Evolutionary conservation across 1,139 yeast species (phyloP), one percentile per base, ranked within the genome.

Genomic region (Yamadazyma diddensiae): DNA sequence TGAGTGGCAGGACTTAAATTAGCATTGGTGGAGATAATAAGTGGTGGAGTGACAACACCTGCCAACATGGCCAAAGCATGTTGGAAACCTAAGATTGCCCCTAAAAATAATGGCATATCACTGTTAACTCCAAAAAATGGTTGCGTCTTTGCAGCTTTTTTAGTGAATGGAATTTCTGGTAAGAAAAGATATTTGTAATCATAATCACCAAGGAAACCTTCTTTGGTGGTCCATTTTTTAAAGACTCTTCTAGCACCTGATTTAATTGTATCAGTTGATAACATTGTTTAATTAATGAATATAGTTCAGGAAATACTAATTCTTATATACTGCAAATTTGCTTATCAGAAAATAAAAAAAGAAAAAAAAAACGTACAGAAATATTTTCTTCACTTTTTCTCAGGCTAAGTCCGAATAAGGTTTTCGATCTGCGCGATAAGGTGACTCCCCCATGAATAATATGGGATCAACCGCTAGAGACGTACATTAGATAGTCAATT

Each of bases 61-160:
- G 95, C 96, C 60, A 88, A 62, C 95, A 87, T 85, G 26, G 96
- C 82, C 45, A 88, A 62, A 1, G 94, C 67, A 54, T 88, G 97
- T 60, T 87, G 96, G 45, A 88, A 70, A 11, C 96, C 96, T 28
- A 88, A 70, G 5, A 87, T 44, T 34, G 83, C 58, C 1, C 95
- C 95, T 34, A 87, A 64, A 10, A 83, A 51, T 14, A 86, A 47
- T 0, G 97, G 97, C 78, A 88, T 79, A 5, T 80, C 84, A 25
- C 82, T 77, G 53, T 86, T 64, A 29, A 87, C 60, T 2, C 92
- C 87, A 49, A 87, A 87, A 56, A 87, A 87, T 9, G 95, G 94
- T 50, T 85, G 80, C 29, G 75, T 65, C 44, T 73, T 73, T 15
- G 69, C 62, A 17, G 64, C 60, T 35, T 63, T 67, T 33, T 67